Evolutionary conservation across 441 rosid species (phyloP).

Genomic region (Euphorbia neoarborescens): DNA sequence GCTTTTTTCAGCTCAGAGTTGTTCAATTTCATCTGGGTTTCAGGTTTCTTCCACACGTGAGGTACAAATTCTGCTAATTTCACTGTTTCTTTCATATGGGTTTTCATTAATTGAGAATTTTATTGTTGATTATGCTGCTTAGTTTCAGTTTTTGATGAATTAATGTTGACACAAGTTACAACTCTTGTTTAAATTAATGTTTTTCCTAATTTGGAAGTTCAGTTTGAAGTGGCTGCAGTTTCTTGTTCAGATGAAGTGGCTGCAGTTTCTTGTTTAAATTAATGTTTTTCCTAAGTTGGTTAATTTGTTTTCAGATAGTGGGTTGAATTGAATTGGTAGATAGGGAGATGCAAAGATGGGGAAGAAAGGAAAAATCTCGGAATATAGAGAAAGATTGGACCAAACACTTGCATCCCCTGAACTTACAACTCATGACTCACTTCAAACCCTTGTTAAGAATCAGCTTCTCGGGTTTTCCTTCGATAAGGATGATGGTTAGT

Average conservation of each 20-base stretch:
- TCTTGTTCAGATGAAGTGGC: background rate
- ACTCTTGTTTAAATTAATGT: background rate
- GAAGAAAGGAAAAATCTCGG: conserved; percentile 37
- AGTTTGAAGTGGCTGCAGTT: background rate
- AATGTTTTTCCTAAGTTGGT: background rate
- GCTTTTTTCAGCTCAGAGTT: conserved; percentile 16
- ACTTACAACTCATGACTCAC: conserved; percentile 42
- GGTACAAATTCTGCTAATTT: conserved; percentile 15
- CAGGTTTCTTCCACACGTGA: conserved; percentile 9
- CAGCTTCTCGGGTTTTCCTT: conserved; percentile 43
- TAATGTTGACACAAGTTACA: background rate
- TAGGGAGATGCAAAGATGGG: conserved; percentile 43
- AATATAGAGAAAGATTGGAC: conserved; percentile 69
- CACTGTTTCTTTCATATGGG: background rate
- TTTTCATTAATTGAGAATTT: background rate
- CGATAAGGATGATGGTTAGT: conserved; percentile 45
- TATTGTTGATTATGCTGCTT: background rate
- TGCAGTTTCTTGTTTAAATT: background rate
- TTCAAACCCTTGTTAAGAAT: conserved; percentile 46
- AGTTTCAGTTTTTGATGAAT: background rate
- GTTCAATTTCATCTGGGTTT: conserved; percentile 13
- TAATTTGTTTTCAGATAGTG: background rate
- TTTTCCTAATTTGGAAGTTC: background rate
- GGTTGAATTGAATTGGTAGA: background rate
- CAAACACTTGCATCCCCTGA: conserved; percentile 65